Percentiles rank a stretch among this genome's conserved stretches.
These are phyloP conservation scores for Yamadazyma diddensiae DNA, from an alignment of 1,139 yeast species.

Conservation along the genomic window DNA sequence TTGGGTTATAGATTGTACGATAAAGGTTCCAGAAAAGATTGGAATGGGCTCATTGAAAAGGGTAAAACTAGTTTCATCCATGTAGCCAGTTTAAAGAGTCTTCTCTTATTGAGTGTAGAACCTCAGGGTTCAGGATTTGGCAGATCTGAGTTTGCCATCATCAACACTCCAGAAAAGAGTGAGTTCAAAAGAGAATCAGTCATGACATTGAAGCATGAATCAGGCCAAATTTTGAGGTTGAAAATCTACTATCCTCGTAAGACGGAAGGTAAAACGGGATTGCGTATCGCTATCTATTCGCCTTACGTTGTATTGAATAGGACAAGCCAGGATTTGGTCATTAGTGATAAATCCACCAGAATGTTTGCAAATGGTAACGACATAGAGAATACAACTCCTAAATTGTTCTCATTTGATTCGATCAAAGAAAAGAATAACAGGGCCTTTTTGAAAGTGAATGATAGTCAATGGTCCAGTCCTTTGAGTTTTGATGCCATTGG, in stretches of 20 bases:
- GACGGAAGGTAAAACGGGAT: conserved; percentile 43
- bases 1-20: conserved; percentile 74
- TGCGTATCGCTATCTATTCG: conserved; percentile 67
- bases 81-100: conserved; percentile 70
- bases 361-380: conserved; percentile 32
- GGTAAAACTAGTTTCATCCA: conserved; percentile 76
- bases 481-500: conserved; percentile 91
- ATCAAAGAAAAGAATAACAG: conserved; percentile 60
- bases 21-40: conserved; percentile 67
- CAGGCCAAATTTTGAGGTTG: conserved; percentile 67
- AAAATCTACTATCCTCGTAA: conserved; percentile 62
- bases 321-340: conserved; percentile 64
- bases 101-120: conserved; percentile 68
- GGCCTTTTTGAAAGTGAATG: conserved; percentile 66
- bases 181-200: conserved; percentile 56
- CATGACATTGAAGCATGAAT: conserved; percentile 47
- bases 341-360: conserved; percentile 56
- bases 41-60: conserved; percentile 59
- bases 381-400: conserved; percentile 43
- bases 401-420: conserved; percentile 79
- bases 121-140: conserved; percentile 64
- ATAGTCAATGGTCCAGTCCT: conserved; percentile 73
- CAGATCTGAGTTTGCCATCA: conserved; percentile 77
- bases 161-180: conserved; percentile 57
- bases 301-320: conserved; percentile 84